Percentiles rank a stretch among this genome's conserved stretches.
These are phyloP conservation scores for Epichloe sp. DNA, from an alignment of 2,329 filamentous ascomycete species.

Conservation along the genomic window DNA sequence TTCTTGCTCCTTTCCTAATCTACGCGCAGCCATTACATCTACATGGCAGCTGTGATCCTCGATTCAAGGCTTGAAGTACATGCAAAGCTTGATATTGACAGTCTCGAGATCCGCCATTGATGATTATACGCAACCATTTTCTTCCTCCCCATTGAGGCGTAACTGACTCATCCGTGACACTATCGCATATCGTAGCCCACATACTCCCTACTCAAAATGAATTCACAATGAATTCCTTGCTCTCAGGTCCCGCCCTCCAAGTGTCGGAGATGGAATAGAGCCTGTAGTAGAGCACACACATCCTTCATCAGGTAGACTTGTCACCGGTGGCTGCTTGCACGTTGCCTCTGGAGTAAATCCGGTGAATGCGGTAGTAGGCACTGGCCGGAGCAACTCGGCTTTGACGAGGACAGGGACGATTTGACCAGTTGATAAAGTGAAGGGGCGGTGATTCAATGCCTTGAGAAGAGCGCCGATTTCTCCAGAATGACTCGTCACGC, in stretches of 20 bases:
- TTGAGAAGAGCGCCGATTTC: slow-evolving; percentile 38
- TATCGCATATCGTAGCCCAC: too few species aligned
- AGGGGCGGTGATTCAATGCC: slow-evolving; percentile 47
- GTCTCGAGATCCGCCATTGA: too few species aligned
- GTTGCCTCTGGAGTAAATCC: slow-evolving; percentile 28
- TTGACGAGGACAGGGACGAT: slow-evolving; percentile 56
- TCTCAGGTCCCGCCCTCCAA: background rate
- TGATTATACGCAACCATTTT: too few species aligned
- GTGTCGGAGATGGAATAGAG: slow-evolving; percentile 1
- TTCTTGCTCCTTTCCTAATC: background rate
- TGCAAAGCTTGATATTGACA: background rate
- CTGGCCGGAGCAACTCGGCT: slow-evolving; percentile 30
- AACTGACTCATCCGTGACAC: too few species aligned
- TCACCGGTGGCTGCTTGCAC: slow-evolving; percentile 30
- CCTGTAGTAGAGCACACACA: slow-evolving; percentile 25
- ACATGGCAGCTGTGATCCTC: background rate
- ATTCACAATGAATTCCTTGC: too few species aligned
- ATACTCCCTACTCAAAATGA: too few species aligned
- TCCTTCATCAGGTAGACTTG: slow-evolving; percentile 26
- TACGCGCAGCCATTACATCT: too few species aligned
- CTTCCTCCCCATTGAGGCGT: too few species aligned
- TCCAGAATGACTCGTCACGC: slow-evolving; percentile 47
- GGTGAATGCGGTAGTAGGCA: slow-evolving; percentile 17
- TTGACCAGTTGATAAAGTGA: slow-evolving; percentile 50
- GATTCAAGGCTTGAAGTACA: background rate